Evolutionary conservation across 805 yeast genomes (phyloP).

Genomic region (Hanseniaspora singularis): DNA sequence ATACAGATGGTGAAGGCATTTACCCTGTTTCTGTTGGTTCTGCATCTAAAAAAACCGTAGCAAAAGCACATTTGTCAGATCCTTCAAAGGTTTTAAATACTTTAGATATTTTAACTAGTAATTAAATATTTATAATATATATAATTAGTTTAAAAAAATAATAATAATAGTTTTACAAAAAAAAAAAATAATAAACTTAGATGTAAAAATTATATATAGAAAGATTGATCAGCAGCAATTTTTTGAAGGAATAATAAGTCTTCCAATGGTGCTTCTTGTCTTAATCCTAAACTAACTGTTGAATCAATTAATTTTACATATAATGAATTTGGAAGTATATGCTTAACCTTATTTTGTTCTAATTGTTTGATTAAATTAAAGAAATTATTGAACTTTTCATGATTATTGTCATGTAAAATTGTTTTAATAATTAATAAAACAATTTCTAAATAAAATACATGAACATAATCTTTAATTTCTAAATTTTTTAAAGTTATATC

Average conservation of each 20-base stretch:
- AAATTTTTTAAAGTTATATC: background rate
- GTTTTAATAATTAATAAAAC: conserved; percentile 1
- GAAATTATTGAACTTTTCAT: conserved; percentile 4
- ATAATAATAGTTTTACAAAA: too few relatives aligned
- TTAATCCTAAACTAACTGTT: background rate
- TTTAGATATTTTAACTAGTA: conserved; percentile 44
- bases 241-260: background rate
- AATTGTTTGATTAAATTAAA: background rate
- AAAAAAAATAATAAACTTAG: too few relatives aligned
- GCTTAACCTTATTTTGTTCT: background rate
- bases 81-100: conserved; percentile 79
- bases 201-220: too few relatives aligned
- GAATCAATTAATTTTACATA: background rate
- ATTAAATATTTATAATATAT: background rate
- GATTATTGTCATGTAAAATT: background rate
- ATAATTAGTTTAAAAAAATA: too few relatives aligned
- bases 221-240: too few relatives aligned
- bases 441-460: conserved; percentile 1
- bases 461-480: background rate
- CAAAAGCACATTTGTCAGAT: conserved; percentile 73
- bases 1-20: conserved; percentile 45
- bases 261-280: background rate
- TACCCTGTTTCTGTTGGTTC: conserved; percentile 90
- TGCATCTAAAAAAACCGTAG: conserved; percentile 72
- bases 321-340: background rate